These are phyloP conservation scores for Lumnitzera racemosa DNA, from an alignment of 345 rosid species.

Conservation along the genomic window DNA sequence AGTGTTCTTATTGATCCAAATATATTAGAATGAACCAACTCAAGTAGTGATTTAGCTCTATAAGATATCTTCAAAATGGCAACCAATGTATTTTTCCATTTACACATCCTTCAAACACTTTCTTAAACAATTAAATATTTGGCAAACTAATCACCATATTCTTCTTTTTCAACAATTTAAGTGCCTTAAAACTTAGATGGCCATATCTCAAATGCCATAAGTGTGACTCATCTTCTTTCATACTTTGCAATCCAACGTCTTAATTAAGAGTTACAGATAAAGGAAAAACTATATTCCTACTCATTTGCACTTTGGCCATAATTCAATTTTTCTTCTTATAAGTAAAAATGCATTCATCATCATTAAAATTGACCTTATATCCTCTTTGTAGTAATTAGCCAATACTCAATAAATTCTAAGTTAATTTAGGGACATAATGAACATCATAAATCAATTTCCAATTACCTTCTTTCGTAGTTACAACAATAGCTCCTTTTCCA, in stretches of 20 bases:
- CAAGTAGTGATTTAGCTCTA: background rate
- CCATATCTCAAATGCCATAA: conserved; percentile 1
- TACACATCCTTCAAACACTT: no score
- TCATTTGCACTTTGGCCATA: background rate
- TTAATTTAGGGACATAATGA: no score
- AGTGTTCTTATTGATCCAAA: background rate
- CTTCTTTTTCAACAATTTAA: background rate
- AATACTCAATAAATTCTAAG: background rate
- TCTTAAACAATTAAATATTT: background rate
- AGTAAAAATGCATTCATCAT: background rate
- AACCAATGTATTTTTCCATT: no score
- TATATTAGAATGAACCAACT: background rate
- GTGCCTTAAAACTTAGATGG: conserved; percentile 5
- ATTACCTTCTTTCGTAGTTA: no score
- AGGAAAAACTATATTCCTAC: background rate
- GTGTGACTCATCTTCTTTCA: background rate
- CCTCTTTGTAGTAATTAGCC: background rate
- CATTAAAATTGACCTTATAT: background rate
- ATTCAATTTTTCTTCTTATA: background rate
- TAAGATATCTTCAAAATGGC: background rate
- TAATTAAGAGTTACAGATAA: background rate
- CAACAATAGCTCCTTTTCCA: no score
- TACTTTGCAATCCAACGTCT: background rate
- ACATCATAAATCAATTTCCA: no score
- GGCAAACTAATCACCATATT: conserved; percentile 7